Evolutionary conservation across 1,284 basidiomycete species (phyloP).

Genomic region (Leccinum olivaceoglutinosum): DNA sequence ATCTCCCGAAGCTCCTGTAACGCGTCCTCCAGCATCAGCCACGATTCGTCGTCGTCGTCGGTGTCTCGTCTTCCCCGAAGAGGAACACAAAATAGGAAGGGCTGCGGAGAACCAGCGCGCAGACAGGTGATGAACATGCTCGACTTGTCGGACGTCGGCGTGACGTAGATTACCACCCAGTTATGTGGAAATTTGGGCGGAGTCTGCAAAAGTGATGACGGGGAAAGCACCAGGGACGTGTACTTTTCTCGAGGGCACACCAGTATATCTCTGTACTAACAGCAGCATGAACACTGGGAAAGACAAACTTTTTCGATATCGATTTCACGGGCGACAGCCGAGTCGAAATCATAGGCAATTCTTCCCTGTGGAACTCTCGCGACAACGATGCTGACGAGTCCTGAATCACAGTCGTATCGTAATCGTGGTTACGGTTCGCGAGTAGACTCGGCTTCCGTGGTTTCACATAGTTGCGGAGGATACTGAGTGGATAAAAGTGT

Average conservation of each 20-base stretch:
- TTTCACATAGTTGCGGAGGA: constrained; percentile 22
- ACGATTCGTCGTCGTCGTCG: constrained; percentile 61
- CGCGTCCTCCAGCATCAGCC: constrained; percentile 75
- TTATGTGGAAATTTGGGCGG: constrained; percentile 56
- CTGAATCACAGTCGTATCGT: constrained; percentile 1
- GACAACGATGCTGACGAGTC: neutral
- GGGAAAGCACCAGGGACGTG: constrained; percentile 18
- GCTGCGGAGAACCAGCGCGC: constrained; percentile 38
- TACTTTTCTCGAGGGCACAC: constrained; percentile 36
- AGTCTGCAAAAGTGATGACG: constrained; percentile 14
- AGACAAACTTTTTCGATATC: constrained; percentile 32
- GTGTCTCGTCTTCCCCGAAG: constrained; percentile 78
- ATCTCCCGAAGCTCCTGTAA: constrained; percentile 75
- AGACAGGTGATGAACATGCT: too few species aligned
- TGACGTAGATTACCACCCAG: constrained; percentile 87
- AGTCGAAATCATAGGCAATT: constrained; percentile 25
- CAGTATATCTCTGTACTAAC: constrained; percentile 26
- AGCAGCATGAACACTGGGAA: constrained; percentile 13
- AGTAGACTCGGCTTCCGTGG: constrained; percentile 24
- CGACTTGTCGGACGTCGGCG: constrained; percentile 12
- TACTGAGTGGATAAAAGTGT: constrained; percentile 29
- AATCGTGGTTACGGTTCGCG: constrained; percentile 6
- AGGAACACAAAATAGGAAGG: constrained; percentile 85
- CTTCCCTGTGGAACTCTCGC: constrained; percentile 14
- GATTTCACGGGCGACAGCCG: constrained; percentile 25